Evolutionary conservation across 2,329 filamentous ascomycete species (phyloP).

Genomic region (Penicillium sp.): DNA sequence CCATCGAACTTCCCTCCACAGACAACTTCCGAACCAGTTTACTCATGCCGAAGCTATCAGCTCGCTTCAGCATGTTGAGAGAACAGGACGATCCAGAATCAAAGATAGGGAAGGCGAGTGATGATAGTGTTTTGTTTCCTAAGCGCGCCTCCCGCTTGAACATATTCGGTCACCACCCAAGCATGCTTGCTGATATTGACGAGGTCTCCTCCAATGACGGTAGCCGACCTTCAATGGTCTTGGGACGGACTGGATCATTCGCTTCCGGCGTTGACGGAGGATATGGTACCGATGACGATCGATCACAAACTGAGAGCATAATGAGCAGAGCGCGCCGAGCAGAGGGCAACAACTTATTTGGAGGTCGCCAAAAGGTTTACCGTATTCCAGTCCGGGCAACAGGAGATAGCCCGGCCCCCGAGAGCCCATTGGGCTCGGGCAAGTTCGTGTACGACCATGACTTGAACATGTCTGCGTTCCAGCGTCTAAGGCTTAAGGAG

Average conservation of each 20-base stretch:
- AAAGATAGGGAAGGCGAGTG: constrained; percentile 87
- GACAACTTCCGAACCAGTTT: constrained; percentile 95
- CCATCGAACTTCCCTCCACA: constrained; percentile 69
- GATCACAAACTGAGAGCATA: constrained; percentile 62
- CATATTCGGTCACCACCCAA: constrained; percentile 64
- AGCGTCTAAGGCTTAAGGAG: constrained; percentile 62
- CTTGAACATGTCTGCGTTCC: constrained; percentile 77
- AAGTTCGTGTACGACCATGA: constrained; percentile 83
- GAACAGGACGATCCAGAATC: constrained; percentile 91
- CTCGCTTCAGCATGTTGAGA: constrained; percentile 92
- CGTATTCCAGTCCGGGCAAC: constrained; percentile 64
- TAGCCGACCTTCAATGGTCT: constrained; percentile 56
- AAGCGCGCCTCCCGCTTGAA: constrained; percentile 75
- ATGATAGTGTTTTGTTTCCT: constrained; percentile 85
- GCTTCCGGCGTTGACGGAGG: constrained; percentile 57
- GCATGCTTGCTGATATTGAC: constrained; percentile 75
- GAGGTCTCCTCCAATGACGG: constrained; percentile 80
- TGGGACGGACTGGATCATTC: constrained; percentile 64
- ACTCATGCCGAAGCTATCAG: constrained; percentile 90
- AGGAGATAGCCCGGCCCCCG: constrained; percentile 31
- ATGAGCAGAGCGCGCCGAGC: constrained; percentile 79
- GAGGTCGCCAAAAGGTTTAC: constrained; percentile 93
- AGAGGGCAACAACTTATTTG: constrained; percentile 91
- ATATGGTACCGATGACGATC: constrained; percentile 64
- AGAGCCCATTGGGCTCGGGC: constrained; percentile 49